A percentile compares a stretch with the other conserved stretches of the same genome.
These are phyloP conservation scores for bread wheat (Triticum aestivum) DNA, from an alignment of 176 grass and related monocot genomes.

Conservation along the genomic window IWGSC_CS_RefSeq_v2.1 NC_057797.1:413566622-413567121, in stretches of 20 bases:
- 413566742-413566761: slow-evolving; percentile 29
- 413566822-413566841: slow-evolving; percentile 69
- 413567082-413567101: slow-evolving; percentile 92
- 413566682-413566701: slow-evolving; percentile 93
- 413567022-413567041: slow-evolving; percentile 94
- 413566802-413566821: slow-evolving; percentile 69
- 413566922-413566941: slow-evolving; percentile 40
- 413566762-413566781: not conserved
- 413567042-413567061: slow-evolving; percentile 97
- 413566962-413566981: slow-evolving; percentile 84
- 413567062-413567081: slow-evolving; percentile 90
- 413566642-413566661: slow-evolving; percentile 64
- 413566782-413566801: slow-evolving; percentile 24
- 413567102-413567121: slow-evolving; percentile 90
- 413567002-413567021: slow-evolving; percentile 76
- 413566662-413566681: slow-evolving; percentile 77
- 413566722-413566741: slow-evolving; percentile 55
- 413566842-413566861: slow-evolving; percentile 58
- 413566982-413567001: slow-evolving; percentile 76
- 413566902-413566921: slow-evolving; percentile 46
- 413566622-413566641: slow-evolving; percentile 95
- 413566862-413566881: slow-evolving; percentile 73
- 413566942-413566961: slow-evolving; percentile 50
- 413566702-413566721: slow-evolving; percentile 81
- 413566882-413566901: slow-evolving; percentile 63